Evolutionary conservation across 2,329 filamentous ascomycete species (phyloP).

Genomic region (Colletotrichum sp.): DNA sequence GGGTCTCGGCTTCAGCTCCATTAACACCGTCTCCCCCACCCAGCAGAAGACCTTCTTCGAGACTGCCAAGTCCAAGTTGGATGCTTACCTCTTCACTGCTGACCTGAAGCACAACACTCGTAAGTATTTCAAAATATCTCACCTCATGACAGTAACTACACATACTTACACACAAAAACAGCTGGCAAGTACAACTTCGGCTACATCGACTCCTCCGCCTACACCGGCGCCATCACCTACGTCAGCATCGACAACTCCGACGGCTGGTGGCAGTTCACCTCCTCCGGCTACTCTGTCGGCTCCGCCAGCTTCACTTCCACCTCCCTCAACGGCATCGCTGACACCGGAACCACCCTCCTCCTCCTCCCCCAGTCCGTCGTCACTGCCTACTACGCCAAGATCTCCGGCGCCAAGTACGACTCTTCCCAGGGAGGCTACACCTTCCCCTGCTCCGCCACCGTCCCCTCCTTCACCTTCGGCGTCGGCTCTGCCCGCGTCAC

Average conservation of each 20-base stretch:
- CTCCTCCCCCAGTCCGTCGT: constrained; percentile 26
- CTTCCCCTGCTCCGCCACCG: constrained; percentile 47
- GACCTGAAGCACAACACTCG: constrained; percentile 20
- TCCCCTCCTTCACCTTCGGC: constrained; percentile 49
- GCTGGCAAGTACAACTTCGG: constrained; percentile 41
- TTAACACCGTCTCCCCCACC: constrained; percentile 36
- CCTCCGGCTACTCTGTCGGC: constrained; percentile 24
- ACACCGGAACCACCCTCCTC: constrained; percentile 33
- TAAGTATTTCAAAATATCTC: not conserved
- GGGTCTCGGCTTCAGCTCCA: constrained; percentile 66
- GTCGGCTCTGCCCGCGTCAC: constrained; percentile 47
- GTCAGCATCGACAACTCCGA: constrained; percentile 55
- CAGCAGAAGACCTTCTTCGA: constrained; percentile 33
- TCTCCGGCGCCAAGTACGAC: constrained; percentile 26
- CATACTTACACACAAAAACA: no score
- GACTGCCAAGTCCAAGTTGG: constrained; percentile 20
- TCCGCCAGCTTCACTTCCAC: constrained; percentile 14
- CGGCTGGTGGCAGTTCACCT: constrained; percentile 68
- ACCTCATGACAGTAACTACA: no score
- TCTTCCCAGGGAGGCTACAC: constrained; percentile 31
- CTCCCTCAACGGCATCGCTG: constrained; percentile 24
- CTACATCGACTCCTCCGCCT: constrained; percentile 60
- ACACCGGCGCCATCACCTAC: constrained; percentile 64
- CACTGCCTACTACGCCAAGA: constrained; percentile 27
- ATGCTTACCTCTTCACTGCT: constrained; percentile 18